These are phyloP conservation scores for Mucor piriformis DNA, from an alignment of 371 early-diverging fungal species.

Conservation along the genomic window DNA sequence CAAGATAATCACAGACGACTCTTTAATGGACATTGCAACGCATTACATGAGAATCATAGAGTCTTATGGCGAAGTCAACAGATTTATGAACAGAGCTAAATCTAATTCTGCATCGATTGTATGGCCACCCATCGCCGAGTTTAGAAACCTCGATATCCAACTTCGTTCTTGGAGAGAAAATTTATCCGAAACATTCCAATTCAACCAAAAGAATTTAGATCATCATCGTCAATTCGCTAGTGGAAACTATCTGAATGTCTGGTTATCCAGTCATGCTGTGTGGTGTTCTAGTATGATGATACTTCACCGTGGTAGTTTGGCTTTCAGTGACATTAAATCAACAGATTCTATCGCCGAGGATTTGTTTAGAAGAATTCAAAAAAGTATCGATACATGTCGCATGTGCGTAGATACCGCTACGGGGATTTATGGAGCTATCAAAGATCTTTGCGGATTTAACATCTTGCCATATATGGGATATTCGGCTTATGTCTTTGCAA, in stretches of 20 bases:
- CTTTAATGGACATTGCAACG: conserved; percentile 35
- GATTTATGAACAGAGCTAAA: conserved; percentile 54
- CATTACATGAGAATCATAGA: conserved; percentile 35
- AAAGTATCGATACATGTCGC: conserved; percentile 42
- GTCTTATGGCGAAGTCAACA: conserved; percentile 54
- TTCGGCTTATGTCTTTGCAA: conserved; percentile 50
- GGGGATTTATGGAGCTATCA: conserved; percentile 40
- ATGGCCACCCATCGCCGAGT: conserved; percentile 58
- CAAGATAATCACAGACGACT: conserved; percentile 30
- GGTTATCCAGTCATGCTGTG: conserved; percentile 42
- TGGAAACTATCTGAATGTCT: conserved; percentile 30
- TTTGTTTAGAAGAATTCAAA: conserved; percentile 29
- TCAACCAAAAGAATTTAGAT: conserved; percentile 31
- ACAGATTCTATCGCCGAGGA: conserved; percentile 20
- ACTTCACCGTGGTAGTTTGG: conserved; percentile 47
- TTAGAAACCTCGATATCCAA: conserved; percentile 49
- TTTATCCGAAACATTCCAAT: conserved; percentile 38
- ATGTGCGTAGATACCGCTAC: conserved; percentile 39
- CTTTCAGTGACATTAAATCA: conserved; percentile 34
- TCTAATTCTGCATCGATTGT: conserved; percentile 35
- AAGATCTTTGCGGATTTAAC: conserved; percentile 38
- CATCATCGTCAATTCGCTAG: conserved; percentile 37
- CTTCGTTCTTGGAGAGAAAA: conserved; percentile 41
- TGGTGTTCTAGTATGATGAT: conserved; percentile 47
- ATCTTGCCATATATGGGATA: conserved; percentile 47